Evolutionary conservation across 2,329 filamentous ascomycete species (phyloP).

Genomic region (Ophiostoma himal-ulmi): DNA sequence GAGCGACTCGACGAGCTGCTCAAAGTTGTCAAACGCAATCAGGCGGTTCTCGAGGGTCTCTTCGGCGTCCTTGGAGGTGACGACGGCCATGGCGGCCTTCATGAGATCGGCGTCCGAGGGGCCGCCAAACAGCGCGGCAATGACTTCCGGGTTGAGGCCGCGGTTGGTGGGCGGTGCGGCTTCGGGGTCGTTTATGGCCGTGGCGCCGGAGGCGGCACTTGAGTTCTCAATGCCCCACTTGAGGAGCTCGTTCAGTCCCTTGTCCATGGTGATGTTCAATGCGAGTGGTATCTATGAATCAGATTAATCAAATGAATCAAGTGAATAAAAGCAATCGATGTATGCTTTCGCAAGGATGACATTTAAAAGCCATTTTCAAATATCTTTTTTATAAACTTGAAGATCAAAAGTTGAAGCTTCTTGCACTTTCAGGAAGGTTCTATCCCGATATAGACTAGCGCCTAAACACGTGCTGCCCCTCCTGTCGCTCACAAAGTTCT

Average conservation of each 20-base stretch:
- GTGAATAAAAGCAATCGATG: no score
- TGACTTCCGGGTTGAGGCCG: constrained; percentile 60
- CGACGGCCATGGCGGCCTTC: constrained; percentile 73
- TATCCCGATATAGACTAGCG: constrained; percentile 31
- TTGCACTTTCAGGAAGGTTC: constrained; percentile 35
- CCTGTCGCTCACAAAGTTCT: background rate
- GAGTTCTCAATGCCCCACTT: constrained; percentile 36
- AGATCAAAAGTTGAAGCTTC: constrained; percentile 23
- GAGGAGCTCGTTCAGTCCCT: constrained; percentile 35
- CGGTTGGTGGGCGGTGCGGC: constrained; percentile 28
- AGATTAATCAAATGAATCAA: background rate
- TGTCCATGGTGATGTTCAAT: constrained; percentile 30
- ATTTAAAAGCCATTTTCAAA: background rate
- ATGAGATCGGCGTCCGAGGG: constrained; percentile 89
- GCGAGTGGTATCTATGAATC: background rate
- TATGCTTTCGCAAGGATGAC: background rate
- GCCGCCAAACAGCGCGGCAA: constrained; percentile 72
- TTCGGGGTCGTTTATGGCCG: constrained; percentile 25
- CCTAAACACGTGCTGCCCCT: constrained; percentile 14
- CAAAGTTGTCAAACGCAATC: constrained; percentile 88
- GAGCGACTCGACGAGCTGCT: constrained; percentile 83
- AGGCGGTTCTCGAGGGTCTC: constrained; percentile 68
- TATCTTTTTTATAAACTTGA: background rate
- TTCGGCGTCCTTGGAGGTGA: constrained; percentile 44
- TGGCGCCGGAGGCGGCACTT: constrained; percentile 5